Evolutionary conservation across 148 eudicot species (phyloP).

Genomic region (Nepenthes gracilis): DNA sequence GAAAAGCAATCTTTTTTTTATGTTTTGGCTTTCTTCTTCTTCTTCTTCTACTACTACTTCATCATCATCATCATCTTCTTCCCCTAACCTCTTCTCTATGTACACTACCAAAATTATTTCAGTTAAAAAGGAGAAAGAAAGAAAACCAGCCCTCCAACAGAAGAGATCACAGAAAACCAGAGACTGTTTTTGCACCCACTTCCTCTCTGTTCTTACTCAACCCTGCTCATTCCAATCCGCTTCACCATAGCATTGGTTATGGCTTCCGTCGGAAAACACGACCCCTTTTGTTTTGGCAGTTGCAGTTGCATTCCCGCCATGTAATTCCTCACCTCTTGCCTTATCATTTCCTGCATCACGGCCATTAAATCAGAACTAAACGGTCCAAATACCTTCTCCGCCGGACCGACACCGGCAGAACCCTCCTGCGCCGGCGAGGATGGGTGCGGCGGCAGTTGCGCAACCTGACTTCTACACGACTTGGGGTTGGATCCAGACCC

Average conservation of each 20-base stretch:
- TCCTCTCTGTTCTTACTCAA: constrained; percentile 15
- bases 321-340: constrained; percentile 40
- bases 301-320: constrained; percentile 15
- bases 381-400: constrained; percentile 22
- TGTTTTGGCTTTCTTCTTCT: too few species aligned
- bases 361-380: constrained; percentile 36
- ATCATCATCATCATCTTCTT: too few species aligned
- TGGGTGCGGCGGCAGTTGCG: neutral
- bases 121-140: neutral
- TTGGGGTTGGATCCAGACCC: constrained; percentile 2
- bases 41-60: too few species aligned
- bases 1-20: too few species aligned
- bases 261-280: constrained; percentile 28
- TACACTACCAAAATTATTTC: constrained; percentile 15
- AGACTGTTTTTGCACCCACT: neutral
- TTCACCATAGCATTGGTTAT: constrained; percentile 25
- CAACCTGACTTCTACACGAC: neutral
- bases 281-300: constrained; percentile 15
- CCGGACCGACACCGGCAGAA: neutral
- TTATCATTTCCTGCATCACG: constrained; percentile 53
- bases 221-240: constrained; percentile 36
- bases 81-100: constrained; percentile 4
- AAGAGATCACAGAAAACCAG: too few species aligned
- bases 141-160: neutral
- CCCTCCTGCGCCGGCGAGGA: constrained; percentile 1